These are phyloP conservation scores for Rhodotorula sp. DNA, from an alignment of 1,284 basidiomycete genomes.

Conservation along the genomic window DNA sequence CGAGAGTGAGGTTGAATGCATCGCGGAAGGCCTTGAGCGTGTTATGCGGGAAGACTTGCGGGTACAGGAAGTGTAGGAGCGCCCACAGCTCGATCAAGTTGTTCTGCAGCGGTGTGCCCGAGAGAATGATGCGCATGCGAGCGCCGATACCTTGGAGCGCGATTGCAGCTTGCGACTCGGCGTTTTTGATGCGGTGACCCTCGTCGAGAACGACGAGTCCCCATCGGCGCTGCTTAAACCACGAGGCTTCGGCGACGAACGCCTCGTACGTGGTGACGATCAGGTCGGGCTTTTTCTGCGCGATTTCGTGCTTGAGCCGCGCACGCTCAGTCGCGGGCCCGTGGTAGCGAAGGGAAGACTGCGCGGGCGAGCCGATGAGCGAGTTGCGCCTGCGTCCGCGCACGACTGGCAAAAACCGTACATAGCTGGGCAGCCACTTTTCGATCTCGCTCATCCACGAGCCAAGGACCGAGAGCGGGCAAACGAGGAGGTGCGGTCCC, in stretches of 20 bases:
- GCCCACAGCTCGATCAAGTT: conserved; percentile 58
- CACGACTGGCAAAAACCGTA: neutral
- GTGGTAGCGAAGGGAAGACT: conserved; percentile 58
- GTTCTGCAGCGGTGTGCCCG: conserved; percentile 66
- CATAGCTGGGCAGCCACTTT: conserved; percentile 61
- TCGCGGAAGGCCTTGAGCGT: conserved; percentile 58
- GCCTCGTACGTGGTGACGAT: conserved; percentile 64
- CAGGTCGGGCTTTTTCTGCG: conserved; percentile 53
- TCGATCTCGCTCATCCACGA: conserved; percentile 37
- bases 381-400: neutral
- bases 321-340: conserved; percentile 58
- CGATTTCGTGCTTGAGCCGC: conserved; percentile 52
- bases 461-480: conserved; percentile 63
- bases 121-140: conserved; percentile 60
- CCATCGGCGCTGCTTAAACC: conserved; percentile 62
- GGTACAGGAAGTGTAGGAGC: conserved; percentile 54
- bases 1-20: conserved; percentile 59
- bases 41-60: conserved; percentile 58
- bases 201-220: conserved; percentile 43
- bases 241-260: conserved; percentile 57
- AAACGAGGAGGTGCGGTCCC: conserved; percentile 63
- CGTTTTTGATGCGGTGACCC: conserved; percentile 62
- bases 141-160: conserved; percentile 59
- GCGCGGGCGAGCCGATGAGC: neutral
- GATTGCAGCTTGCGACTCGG: conserved; percentile 55